Conservation (phyloP, 2,329 filamentous ascomycete genomes). For the Sclerotinia nivalis region DNA sequence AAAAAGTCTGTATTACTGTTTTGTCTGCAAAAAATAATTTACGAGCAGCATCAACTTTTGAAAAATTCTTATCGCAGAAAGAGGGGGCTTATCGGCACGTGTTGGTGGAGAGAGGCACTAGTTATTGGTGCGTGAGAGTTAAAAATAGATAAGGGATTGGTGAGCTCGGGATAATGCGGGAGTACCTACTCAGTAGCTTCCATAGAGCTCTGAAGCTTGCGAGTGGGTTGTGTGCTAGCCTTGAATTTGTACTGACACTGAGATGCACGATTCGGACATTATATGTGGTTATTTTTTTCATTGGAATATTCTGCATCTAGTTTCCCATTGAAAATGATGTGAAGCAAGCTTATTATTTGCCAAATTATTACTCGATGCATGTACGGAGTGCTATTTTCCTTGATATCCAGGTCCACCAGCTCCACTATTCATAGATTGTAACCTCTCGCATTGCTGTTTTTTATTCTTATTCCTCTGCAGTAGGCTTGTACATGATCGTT, state of each 20-base stretch:
- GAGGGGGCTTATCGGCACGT: slow-evolving; percentile 21
- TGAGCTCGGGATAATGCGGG: neutral
- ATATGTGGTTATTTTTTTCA: slow-evolving; percentile 3
- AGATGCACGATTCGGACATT: neutral
- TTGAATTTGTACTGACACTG: neutral
- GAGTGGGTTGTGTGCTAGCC: neutral
- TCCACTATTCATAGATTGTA: slow-evolving; percentile 12
- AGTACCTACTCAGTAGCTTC: neutral
- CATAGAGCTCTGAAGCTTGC: neutral
- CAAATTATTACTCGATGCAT: slow-evolving; percentile 11
- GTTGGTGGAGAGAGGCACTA: neutral
- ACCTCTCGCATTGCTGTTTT: slow-evolving; percentile 13
- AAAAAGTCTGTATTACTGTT: neutral
- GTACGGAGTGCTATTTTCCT: neutral
- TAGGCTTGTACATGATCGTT: slow-evolving; percentile 94
- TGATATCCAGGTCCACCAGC: slow-evolving; percentile 21
- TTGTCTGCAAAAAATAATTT: neutral
- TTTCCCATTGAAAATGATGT: slow-evolving; percentile 2
- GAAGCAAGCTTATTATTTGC: slow-evolving; percentile 12
- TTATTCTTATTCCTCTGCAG: slow-evolving; percentile 48
- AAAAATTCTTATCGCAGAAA: slow-evolving; percentile 22
- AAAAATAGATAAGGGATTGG: slow-evolving; percentile 13
- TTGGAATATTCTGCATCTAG: slow-evolving; percentile 20
- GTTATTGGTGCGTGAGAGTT: neutral
- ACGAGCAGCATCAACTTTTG: neutral